Evolutionary conservation across 768 basidiomycete genomes (phyloP), one percentile per base, ranked within the genome.

Genomic region (Pleurotus tuber-regium): DNA sequence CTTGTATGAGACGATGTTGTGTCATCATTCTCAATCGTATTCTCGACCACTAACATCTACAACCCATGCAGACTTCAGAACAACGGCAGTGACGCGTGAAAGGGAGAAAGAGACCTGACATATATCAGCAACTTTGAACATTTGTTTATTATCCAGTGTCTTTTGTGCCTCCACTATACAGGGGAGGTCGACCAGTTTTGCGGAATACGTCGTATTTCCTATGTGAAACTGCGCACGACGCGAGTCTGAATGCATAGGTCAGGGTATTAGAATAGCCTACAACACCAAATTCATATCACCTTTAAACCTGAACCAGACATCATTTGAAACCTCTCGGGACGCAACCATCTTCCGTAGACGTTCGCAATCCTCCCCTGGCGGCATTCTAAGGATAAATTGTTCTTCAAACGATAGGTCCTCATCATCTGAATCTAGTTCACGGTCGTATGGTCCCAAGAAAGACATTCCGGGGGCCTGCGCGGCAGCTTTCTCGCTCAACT

Each of bases 81-180:
- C 51, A 26, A 51, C 43, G 40, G 41, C 30, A 31, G 44, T 19
- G 30, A 43, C 40, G 42, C 18, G 49, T 49, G 33, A 59, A 51
- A 25, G 24, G 55, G 41, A 42, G 29, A 43, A 52, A 56, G 60
- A 59, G 59, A 93, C 92, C 82, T 97, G 95, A 72, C 91, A 96
- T 70, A 99, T 96, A 65, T 99, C 97, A 31, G 94, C 95, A 4
- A 95, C 91, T 69, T 99, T 99, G 77, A 98, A 97, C 83, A 97
- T 88, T 63, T 97, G 93, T 66, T 95, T 93, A 65, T 86, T 89
- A 69, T 98, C 97, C 43, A 96, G 69, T 1, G 96, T 93, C 75
- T 98, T 98, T 68, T 98, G 95, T 10, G 91, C 83, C 63, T 99
- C 97, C 56, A 95, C 77, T 46, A 99, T 82, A 67, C 90, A 91